These are phyloP conservation scores for Claviceps humidiphila DNA, from an alignment of 2,329 filamentous ascomycete genomes.

Conservation along the genomic window DNA sequence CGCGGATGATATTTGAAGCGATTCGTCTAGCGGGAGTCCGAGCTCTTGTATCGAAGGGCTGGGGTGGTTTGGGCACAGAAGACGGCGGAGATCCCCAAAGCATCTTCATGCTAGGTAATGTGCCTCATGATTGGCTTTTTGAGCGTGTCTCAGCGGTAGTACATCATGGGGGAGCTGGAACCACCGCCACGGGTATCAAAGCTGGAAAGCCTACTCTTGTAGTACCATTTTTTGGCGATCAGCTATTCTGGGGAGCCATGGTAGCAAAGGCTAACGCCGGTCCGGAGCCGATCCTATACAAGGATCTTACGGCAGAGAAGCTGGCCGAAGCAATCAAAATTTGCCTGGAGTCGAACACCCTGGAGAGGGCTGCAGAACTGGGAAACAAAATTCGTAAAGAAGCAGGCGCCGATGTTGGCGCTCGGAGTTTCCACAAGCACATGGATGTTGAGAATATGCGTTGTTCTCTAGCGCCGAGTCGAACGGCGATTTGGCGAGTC, in stretches of 20 bases:
- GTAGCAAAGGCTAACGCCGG: slow-evolving; percentile 60
- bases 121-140: slow-evolving; percentile 84
- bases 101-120: slow-evolving; percentile 73
- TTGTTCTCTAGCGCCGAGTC: slow-evolving; percentile 48
- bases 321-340: slow-evolving; percentile 50
- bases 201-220: slow-evolving; percentile 69
- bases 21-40: slow-evolving; percentile 54
- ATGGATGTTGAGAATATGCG: slow-evolving; percentile 43
- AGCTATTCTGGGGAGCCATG: slow-evolving; percentile 74
- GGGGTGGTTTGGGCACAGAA: slow-evolving; percentile 72
- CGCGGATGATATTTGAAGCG: slow-evolving; percentile 58
- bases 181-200: slow-evolving; percentile 74
- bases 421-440: slow-evolving; percentile 57
- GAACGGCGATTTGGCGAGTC: slow-evolving; percentile 63
- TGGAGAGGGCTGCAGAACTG: slow-evolving; percentile 41
- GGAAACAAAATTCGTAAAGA: slow-evolving; percentile 48
- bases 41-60: slow-evolving; percentile 74
- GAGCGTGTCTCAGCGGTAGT: slow-evolving; percentile 63
- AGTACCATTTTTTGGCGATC: slow-evolving; percentile 78
- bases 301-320: slow-evolving; percentile 51
- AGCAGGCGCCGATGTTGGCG: slow-evolving; percentile 54
- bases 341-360: slow-evolving; percentile 46
- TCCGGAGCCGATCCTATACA: slow-evolving; percentile 55
- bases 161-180: slow-evolving; percentile 83
- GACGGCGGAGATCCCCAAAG: slow-evolving; percentile 56